A percentile compares a stretch with the other conserved stretches of the same genome.
Evolutionary conservation across 2,329 filamentous ascomycete species (phyloP).

Genomic region (Ceratocystis alfenasii): DNA sequence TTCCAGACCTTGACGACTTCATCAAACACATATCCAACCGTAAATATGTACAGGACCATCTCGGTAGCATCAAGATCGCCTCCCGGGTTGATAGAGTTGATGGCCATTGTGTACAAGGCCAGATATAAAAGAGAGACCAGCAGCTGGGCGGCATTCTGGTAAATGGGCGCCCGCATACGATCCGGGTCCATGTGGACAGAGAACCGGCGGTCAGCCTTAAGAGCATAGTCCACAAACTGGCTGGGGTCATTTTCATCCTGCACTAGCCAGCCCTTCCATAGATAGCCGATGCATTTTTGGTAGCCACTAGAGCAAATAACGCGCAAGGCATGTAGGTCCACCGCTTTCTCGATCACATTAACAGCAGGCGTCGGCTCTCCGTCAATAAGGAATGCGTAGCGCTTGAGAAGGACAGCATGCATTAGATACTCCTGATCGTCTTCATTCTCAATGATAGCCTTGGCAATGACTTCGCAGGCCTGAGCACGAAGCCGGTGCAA

Average conservation of each 20-base stretch:
- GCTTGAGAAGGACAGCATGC: constrained; percentile 69
- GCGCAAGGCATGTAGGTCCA: constrained; percentile 77
- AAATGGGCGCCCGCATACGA: constrained; percentile 80
- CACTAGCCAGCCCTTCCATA: constrained; percentile 95
- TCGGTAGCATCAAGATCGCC: constrained; percentile 80
- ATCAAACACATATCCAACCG: constrained; percentile 78
- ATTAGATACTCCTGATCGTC: constrained; percentile 68
- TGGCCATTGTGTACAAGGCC: constrained; percentile 72
- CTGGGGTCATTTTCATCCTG: constrained; percentile 85
- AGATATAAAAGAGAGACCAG: constrained; percentile 75
- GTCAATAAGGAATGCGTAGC: constrained; percentile 71
- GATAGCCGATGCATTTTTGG: constrained; percentile 83
- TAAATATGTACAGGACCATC: constrained; percentile 78
- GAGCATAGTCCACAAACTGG: constrained; percentile 78
- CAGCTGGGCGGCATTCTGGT: constrained; percentile 84
- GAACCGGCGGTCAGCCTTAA: constrained; percentile 67
- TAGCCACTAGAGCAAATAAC: constrained; percentile 90
- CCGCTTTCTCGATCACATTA: constrained; percentile 86
- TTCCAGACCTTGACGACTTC: constrained; percentile 87
- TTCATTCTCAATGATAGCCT: constrained; percentile 67
- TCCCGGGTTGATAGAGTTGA: constrained; percentile 81
- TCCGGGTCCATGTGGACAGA: constrained; percentile 81
- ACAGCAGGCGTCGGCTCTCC: constrained; percentile 59
- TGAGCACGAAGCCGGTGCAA: constrained; percentile 66
- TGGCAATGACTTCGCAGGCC: constrained; percentile 87